Conservation (phyloP, 1,284 basidiomycete genomes). For the Marasmius fiardii region DNA sequence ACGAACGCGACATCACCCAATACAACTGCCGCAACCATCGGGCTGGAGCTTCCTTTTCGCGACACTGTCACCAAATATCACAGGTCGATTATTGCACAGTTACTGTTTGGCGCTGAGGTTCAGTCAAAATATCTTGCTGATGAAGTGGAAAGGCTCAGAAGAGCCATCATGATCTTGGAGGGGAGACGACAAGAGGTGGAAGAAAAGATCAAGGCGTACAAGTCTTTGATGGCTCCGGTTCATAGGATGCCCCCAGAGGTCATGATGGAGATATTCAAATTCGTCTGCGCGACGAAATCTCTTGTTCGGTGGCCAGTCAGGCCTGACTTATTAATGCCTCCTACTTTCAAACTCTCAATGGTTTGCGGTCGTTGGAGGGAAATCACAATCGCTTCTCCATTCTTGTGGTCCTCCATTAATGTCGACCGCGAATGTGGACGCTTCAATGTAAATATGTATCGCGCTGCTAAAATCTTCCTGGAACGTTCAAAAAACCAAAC, state of each 20-base stretch:
- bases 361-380: not conserved
- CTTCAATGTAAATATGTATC: too few species aligned
- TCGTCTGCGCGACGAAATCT: not conserved
- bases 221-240: not conserved
- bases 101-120: not conserved
- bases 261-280: not conserved
- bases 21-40: not conserved
- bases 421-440: not conserved
- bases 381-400: not conserved
- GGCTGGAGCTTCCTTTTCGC: not conserved
- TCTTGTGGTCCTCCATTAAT: not conserved
- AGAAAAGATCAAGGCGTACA: not conserved
- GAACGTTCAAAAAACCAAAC: too few species aligned
- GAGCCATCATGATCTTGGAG: not conserved
- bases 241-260: not conserved
- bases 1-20: not conserved
- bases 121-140: not conserved
- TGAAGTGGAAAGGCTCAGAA: not conserved
- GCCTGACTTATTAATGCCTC: not conserved
- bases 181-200: not conserved
- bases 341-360: not conserved
- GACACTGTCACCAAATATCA: not conserved
- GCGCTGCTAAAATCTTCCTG: too few species aligned
- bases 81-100: not conserved
- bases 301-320: not conserved